Evolutionary conservation across 768 basidiomycete genomes (phyloP), one percentile per base, ranked within the genome.

Genomic region (Leccinum boreale): DNA sequence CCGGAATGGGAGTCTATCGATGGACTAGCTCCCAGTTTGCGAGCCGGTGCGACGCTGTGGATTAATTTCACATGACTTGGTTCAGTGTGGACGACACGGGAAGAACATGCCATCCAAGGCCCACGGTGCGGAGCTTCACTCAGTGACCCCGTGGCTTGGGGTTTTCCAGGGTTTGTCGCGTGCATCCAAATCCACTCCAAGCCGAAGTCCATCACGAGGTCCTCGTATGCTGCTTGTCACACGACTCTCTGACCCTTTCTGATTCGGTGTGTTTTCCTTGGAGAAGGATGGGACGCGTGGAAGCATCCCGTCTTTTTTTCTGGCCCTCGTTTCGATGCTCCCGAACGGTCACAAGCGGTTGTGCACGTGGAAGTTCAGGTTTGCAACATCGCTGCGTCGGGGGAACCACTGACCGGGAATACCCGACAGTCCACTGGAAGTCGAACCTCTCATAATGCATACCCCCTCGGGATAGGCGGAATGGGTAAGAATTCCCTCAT

Each of bases 191-290:
- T 21, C 42, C 45, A 48, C 36, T 26, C 29, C 15, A 15, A 21
- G n/a, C 24, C 24, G 47, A 33, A 52, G 55, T 35, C 28, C 29
- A 28, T 58, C 58, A 52, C 42, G 42, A 51, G 62, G 47, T 44
- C 54, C 17, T 39, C 48, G 29, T 29, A 28, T 23, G 47, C 19
- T 44, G 19, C 42, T 24, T 24, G 31, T 67, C 63, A 57, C 65
- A 67, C 60, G 61, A 53, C 11, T 26, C n/a, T 36, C 33, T 35
- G 58, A 60, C 62, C 65, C 55, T 65, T 60, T 50, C 26, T 33
- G 17, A 33, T 45, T 56, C 49, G 35, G 29, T 39, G 57, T 28
- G 50, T 28, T 46, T 42, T 42, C 36, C 52, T 47, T 53, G 46
- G 26, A 21, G 28, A 24, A 24, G 48, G 19, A 9, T 17, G 9